Evolutionary conservation across 768 basidiomycete genomes (phyloP).

Genomic region (Leccinellum albellum): DNA sequence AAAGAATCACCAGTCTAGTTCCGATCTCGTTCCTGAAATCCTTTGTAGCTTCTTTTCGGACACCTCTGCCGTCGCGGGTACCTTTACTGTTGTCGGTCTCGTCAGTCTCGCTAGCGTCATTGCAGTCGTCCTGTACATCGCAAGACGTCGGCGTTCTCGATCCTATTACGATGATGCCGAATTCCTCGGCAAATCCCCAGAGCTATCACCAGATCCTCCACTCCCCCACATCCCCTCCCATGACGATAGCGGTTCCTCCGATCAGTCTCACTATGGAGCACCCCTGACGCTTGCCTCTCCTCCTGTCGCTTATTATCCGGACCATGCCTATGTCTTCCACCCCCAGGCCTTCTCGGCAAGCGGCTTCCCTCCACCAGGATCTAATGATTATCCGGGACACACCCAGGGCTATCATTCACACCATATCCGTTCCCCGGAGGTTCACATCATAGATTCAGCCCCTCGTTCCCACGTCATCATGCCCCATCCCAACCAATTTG

Average conservation of each 20-base stretch:
- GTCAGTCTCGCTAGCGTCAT: slow-evolving; percentile 32
- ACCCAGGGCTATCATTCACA: slow-evolving; percentile 13
- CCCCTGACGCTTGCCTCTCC: slow-evolving; percentile 14
- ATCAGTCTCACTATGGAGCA: slow-evolving; percentile 22
- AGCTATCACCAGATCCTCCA: slow-evolving; percentile 9
- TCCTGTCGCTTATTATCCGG: slow-evolving; percentile 22
- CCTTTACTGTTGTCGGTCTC: slow-evolving; percentile 41
- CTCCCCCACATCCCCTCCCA: slow-evolving; percentile 3
- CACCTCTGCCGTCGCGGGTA: slow-evolving; percentile 44
- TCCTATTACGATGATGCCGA: slow-evolving; percentile 28
- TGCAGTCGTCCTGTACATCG: slow-evolving; percentile 26
- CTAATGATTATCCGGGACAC: slow-evolving; percentile 1
- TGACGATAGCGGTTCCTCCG: slow-evolving; percentile 18
- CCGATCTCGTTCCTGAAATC: neutral
- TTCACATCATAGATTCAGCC: slow-evolving; percentile 14
- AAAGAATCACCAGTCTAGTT: too few species aligned
- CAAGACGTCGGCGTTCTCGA: slow-evolving; percentile 27
- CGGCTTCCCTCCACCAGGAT: slow-evolving; percentile 1
- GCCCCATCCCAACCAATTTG: slow-evolving; percentile 14
- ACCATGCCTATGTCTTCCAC: slow-evolving; percentile 14
- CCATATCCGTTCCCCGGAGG: slow-evolving; percentile 25
- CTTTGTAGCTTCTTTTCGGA: slow-evolving; percentile 42
- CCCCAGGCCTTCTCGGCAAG: slow-evolving; percentile 7
- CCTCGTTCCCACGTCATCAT: slow-evolving; percentile 3
- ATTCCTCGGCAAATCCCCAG: slow-evolving; percentile 22